Evolutionary conservation across 1,139 yeast genomes (phyloP).

Genomic region (Hanseniaspora gamundiae): DNA sequence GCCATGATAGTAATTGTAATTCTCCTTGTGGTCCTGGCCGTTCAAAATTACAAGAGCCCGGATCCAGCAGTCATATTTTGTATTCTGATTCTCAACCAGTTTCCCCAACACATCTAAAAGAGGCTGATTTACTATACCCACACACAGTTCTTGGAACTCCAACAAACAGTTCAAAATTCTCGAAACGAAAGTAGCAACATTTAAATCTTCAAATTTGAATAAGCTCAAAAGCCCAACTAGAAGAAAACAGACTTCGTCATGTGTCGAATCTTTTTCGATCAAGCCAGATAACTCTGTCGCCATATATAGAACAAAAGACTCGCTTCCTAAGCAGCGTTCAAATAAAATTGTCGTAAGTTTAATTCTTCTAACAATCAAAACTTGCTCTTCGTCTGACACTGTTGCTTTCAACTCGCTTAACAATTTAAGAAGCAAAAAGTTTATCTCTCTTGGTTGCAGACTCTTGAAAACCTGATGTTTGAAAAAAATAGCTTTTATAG

Average conservation of each 20-base stretch:
- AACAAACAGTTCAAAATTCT: slow-evolving; percentile 10
- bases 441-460: slow-evolving; percentile 8
- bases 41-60: background rate
- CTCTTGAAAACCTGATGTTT: background rate
- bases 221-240: slow-evolving; percentile 8
- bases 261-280: slow-evolving; percentile 7
- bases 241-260: slow-evolving; percentile 10
- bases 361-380: slow-evolving; percentile 10
- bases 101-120: slow-evolving; percentile 3
- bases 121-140: background rate
- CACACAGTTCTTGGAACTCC: slow-evolving; percentile 1
- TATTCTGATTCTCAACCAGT: background rate
- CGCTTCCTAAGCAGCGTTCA: slow-evolving; percentile 6
- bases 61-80: background rate
- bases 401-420: slow-evolving; percentile 13
- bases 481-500: background rate
- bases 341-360: slow-evolving; percentile 12
- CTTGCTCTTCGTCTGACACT: slow-evolving; percentile 6
- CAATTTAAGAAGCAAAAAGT: slow-evolving; percentile 12
- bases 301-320: slow-evolving; percentile 6
- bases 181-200: slow-evolving; percentile 8
- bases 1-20: slow-evolving; percentile 8
- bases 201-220: slow-evolving; percentile 2
- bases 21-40: slow-evolving; percentile 3
- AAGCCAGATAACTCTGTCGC: slow-evolving; percentile 7